Evolutionary conservation across 2,329 filamentous ascomycete species (phyloP), one percentile per base, ranked within the genome.

Genomic region (Pseudocercospora ulei): DNA sequence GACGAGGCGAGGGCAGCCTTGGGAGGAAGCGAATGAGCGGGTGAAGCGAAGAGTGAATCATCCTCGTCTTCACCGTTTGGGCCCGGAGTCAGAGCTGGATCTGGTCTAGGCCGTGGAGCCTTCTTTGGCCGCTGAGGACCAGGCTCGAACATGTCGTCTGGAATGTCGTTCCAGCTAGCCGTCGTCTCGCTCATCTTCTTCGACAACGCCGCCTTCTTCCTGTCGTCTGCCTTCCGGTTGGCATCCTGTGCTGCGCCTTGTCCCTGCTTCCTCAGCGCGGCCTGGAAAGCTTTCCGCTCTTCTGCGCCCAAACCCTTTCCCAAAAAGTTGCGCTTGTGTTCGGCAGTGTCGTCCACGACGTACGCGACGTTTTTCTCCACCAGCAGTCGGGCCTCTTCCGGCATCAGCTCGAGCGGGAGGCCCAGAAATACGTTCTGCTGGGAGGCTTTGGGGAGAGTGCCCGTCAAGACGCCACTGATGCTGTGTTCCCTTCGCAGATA

Each of bases 381-480:
- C 17, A 98, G 71, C 38, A 90, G 65, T 48, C 78, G 73, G 3
- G 80, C 87, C 66, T 98, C 90, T 64, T 96, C 90, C 1, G 84
- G 80, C 67, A 90, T 83, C 28, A 98, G 70, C 66, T 95, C 82
- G 16, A 96, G 66, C 2, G 90, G 90, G 34, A 96, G 66, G 29
- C 87, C 84, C 42, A 88, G 73, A 59, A 96, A 96, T 41, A 94
- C 74, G 64, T 94, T 96, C 64, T 98, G 90, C 53, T 92, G 88
- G 4, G 87, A 86, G 41, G 85, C 80, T 63, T 96, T 87, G 1
- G 90, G 88, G 18, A 94, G 76, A 5, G 83, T 87, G 41, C 90
- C 90, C 43, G 83, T 78, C 39, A 94, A 71, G 19, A 90, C 80
- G 47, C 86, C 86, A 56, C 82, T 87, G 54, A 94, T 85, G 59